Evolutionary conservation across 306 rosid genomes (phyloP), one percentile per base, ranked within the genome.

Genomic region (Rubus parviflorus): DNA sequence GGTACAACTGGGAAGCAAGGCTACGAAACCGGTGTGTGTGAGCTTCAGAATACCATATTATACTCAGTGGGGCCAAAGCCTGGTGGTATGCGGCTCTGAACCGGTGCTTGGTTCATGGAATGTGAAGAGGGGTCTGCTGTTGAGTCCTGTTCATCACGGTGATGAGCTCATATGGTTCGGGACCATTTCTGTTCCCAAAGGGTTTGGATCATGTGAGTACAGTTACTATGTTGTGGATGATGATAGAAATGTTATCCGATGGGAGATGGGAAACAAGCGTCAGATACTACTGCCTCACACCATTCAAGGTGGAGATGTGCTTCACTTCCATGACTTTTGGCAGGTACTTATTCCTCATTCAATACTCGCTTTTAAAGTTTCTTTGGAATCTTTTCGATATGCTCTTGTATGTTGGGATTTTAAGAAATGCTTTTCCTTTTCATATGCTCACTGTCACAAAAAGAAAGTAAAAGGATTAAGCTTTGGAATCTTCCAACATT

Each of bases 271-370:
- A 77, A 89, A 82, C 77, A 88, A 86, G 88, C 93, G 92, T 9
- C 84, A 83, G 70, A 5, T 95, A 77, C 6, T 74, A 6, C 66
- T 95, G 75, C 91, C 92, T 41, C 87, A 83, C 76, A 85, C 89
- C 60, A 79, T 92, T 78, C 88, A 79, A 81, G 86, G 85, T 73
- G 97, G 93, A 14, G 95, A 84, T 73, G 81, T 81, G 76, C 73
- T 95, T n/a, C 93, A 88, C 87, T 81, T 90, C 42, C 91, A 79
- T 75, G 98, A 92, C 83, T 93, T 95, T 70, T 95, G 98, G 98
- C 97, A 90, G 98, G 98, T 95, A 79, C n/a, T 72, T 0, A 0
- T 60, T 42, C 8, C 46, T 7, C 46, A 53, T 23, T 9, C 20
- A 3, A 2, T 25, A 35, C 2, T 22, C 9, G 23, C 3, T 62